Conservation (phyloP, 2,329 filamentous ascomycete species). For the Cercospora zeina region DNA sequence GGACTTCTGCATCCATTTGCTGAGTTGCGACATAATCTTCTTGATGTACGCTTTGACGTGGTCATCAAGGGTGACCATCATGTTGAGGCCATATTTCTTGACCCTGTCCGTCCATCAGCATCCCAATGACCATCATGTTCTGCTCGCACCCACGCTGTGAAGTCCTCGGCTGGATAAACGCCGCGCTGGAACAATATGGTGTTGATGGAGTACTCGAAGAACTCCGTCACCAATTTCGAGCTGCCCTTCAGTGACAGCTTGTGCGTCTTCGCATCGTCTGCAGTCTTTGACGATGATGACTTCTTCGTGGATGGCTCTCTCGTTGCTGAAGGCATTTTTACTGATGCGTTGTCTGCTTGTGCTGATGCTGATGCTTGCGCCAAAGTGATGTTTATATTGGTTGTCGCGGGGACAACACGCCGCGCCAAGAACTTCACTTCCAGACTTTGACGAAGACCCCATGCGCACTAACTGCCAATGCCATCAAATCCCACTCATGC, state of each 20-base stretch:
- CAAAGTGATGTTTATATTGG: constrained; percentile 16
- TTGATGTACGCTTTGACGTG: constrained; percentile 99
- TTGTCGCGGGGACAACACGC: constrained; percentile 18
- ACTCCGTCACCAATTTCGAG: constrained; percentile 64
- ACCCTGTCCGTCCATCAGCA: constrained; percentile 54
- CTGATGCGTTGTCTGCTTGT: constrained; percentile 5
- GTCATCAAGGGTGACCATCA: constrained; percentile 95
- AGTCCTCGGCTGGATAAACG: constrained; percentile 91
- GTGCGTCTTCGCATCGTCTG: constrained; percentile 83
- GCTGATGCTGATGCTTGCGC: constrained; percentile 9
- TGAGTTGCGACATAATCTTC: constrained; percentile 97
- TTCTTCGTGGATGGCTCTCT: constrained; percentile 23
- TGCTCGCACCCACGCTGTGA: constrained; percentile 68
- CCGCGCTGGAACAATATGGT: constrained; percentile 91
- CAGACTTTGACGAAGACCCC: constrained; percentile 8
- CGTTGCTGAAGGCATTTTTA: constrained; percentile 25
- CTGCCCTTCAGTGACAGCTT: constrained; percentile 86
- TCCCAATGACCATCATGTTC: not conserved
- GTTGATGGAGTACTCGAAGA: constrained; percentile 98
- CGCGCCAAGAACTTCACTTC: constrained; percentile 15
- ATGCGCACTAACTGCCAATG: not conserved
- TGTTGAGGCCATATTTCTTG: constrained; percentile 99
- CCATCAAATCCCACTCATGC: constrained; percentile 44
- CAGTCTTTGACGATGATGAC: constrained; percentile 23
- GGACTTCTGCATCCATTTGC: constrained; percentile 95